Percentiles rank a stretch among this genome's conserved stretches.
These are phyloP conservation scores for Parascedosporium putredinis DNA, from an alignment of 2,329 filamentous ascomycete genomes.

Conservation along the genomic window DNA sequence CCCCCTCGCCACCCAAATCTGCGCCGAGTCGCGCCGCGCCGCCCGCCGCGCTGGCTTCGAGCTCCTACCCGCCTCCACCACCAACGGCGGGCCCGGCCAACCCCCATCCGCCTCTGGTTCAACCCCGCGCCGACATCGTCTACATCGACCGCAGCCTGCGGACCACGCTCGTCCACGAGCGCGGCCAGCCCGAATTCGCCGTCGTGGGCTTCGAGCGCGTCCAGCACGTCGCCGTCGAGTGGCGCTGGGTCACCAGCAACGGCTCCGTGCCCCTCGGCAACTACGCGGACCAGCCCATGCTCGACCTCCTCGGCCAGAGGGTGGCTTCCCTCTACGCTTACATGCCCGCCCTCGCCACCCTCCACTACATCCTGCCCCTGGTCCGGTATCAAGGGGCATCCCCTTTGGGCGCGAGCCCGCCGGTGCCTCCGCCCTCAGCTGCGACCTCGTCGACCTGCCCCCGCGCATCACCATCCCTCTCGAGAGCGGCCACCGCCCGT, in stretches of 20 bases:
- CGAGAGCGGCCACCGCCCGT: slow-evolving; percentile 1
- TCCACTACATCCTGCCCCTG: slow-evolving; percentile 19
- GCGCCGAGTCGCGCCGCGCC: slow-evolving; percentile 17
- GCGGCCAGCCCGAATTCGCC: slow-evolving; percentile 1
- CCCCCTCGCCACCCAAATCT: slow-evolving; percentile 15
- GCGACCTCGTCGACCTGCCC: slow-evolving; percentile 15
- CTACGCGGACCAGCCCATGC: slow-evolving; percentile 10
- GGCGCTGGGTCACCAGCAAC: slow-evolving; percentile 19
- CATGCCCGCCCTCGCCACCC: slow-evolving; percentile 15
- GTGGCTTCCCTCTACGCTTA: slow-evolving; percentile 15
- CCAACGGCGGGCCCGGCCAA: slow-evolving; percentile 8
- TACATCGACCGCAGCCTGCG: slow-evolving; percentile 20
- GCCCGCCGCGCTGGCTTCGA: slow-evolving; percentile 18
- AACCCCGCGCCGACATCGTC: slow-evolving; percentile 17
- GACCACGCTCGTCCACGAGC: slow-evolving; percentile 1
- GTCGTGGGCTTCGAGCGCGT: slow-evolving; percentile 17
- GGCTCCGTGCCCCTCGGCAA: slow-evolving; percentile 14
- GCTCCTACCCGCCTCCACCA: slow-evolving; percentile 10
- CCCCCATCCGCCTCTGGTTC: slow-evolving; percentile 17
- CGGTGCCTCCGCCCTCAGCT: slow-evolving; percentile 12
- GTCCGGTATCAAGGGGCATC: slow-evolving; percentile 17
- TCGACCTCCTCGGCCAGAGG: slow-evolving; percentile 13
- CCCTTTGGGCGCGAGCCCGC: slow-evolving; percentile 19
- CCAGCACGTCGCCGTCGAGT: slow-evolving; percentile 18
- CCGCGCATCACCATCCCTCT: slow-evolving; percentile 5